These are phyloP conservation scores for Colletotrichum brevisporum DNA, from an alignment of 2,329 filamentous ascomycete genomes.

Conservation along the genomic window DNA sequence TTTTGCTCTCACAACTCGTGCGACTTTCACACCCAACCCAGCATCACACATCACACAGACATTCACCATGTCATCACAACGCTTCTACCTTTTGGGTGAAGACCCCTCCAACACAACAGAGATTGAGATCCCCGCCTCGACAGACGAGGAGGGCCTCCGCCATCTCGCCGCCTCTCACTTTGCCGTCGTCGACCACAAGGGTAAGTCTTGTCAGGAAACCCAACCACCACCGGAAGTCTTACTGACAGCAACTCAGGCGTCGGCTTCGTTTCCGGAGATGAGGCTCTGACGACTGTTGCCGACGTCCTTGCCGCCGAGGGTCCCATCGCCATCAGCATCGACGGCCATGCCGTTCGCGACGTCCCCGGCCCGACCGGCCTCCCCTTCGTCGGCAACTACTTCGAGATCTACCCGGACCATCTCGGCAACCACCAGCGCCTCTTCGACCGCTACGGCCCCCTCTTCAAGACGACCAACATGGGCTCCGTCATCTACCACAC, in stretches of 20 bases:
- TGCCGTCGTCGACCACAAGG: constrained; percentile 58
- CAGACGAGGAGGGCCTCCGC: constrained; percentile 55
- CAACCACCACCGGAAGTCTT: not conserved
- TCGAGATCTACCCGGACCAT: constrained; percentile 70
- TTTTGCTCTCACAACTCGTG: not conserved
- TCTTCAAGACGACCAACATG: constrained; percentile 67
- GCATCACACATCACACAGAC: constrained; percentile 14
- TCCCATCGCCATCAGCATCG: constrained; percentile 60
- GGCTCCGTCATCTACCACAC: constrained; percentile 65
- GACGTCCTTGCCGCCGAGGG: constrained; percentile 52
- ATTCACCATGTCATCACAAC: constrained; percentile 52
- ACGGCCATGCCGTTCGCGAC: constrained; percentile 62
- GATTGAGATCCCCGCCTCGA: constrained; percentile 52
- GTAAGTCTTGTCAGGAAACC: constrained; percentile 44
- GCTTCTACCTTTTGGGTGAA: constrained; percentile 60
- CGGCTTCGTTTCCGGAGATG: constrained; percentile 52
- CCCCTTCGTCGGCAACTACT: constrained; percentile 67
- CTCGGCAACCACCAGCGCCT: constrained; percentile 69
- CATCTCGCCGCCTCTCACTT: constrained; percentile 59
- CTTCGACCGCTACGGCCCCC: constrained; percentile 65
- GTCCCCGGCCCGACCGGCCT: constrained; percentile 65
- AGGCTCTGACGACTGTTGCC: constrained; percentile 49
- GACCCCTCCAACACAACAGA: constrained; percentile 51
- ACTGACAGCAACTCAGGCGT: constrained; percentile 47
- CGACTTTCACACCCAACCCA: not conserved